Evolutionary conservation across 768 basidiomycete species (phyloP).

Genomic region (Boletales sp.): DNA sequence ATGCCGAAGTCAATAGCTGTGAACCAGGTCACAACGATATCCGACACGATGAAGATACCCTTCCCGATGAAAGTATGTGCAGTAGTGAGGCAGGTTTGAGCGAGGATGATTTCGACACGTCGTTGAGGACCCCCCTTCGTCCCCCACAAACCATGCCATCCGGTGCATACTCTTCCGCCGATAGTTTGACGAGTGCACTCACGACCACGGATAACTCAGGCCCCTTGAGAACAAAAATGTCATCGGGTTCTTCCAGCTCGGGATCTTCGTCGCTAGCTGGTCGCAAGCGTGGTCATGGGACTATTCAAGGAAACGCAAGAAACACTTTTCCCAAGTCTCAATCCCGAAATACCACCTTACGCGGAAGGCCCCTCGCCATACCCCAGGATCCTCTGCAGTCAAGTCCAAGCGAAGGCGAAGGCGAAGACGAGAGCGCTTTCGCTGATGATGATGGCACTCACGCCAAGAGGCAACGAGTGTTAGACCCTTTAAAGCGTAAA

Average conservation of each 20-base stretch:
- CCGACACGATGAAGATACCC: conserved; percentile 17
- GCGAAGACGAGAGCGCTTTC: conserved; percentile 15
- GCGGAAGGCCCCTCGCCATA: conserved; percentile 16
- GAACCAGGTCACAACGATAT: conserved; percentile 2
- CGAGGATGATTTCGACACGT: conserved; percentile 62
- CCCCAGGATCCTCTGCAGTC: conserved; percentile 16
- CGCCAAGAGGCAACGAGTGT: conserved; percentile 25
- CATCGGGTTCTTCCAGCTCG: conserved; percentile 42
- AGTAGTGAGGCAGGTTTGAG: conserved; percentile 25
- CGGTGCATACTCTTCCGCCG: conserved; percentile 23
- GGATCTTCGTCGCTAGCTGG: conserved; percentile 37
- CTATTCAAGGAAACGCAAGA: conserved; percentile 3
- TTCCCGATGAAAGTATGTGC: conserved; percentile 23
- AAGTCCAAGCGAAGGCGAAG: conserved; percentile 23
- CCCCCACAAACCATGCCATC: conserved; percentile 19
- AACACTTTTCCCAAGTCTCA: conserved; percentile 5
- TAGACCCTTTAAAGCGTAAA: conserved; percentile 23
- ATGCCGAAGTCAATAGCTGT: conserved; percentile 38
- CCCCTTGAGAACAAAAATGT: conserved; percentile 36
- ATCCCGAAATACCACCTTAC: conserved; percentile 24
- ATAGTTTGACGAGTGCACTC: conserved; percentile 30
- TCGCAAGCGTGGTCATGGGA: conserved; percentile 36
- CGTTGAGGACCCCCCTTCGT: conserved; percentile 59
- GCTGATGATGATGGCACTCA: conserved; percentile 7
- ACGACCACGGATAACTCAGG: conserved; percentile 38